phyloP scores from a whole-genome alignment of 768 basidiomycete species.

The Melanogaster broomeanus region DNA sequence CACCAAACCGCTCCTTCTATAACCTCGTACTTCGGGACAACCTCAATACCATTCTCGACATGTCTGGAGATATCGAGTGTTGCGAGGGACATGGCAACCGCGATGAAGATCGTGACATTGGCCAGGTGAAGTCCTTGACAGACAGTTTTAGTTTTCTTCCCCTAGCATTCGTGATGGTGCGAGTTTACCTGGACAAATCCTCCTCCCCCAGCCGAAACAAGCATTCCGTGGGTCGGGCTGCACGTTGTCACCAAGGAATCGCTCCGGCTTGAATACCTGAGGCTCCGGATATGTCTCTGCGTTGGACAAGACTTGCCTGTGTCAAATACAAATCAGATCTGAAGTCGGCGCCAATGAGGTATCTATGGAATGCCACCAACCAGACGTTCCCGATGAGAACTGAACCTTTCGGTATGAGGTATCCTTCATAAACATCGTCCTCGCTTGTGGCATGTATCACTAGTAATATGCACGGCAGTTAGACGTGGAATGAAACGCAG shows the following conservation, averaged over 20 bases:
- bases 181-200: conserved; percentile 4
- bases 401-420: conserved; percentile 20
- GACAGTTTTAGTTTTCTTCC: background rate
- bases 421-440: conserved; percentile 20
- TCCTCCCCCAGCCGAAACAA: conserved; percentile 16
- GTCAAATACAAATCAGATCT: background rate
- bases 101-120: conserved; percentile 7
- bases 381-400: conserved; percentile 5
- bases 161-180: background rate
- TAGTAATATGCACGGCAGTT: background rate
- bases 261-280: too few relatives aligned
- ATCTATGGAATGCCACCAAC: background rate
- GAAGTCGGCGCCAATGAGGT: background rate
- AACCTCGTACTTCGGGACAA: conserved; percentile 2
- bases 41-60: conserved; percentile 2
- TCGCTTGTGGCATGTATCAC: conserved; percentile 7
- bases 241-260: background rate
- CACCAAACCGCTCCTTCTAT: background rate
- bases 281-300: too few relatives aligned
- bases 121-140: conserved; percentile 1
- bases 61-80: conserved; percentile 7
- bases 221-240: conserved; percentile 4
- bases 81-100: conserved; percentile 3
- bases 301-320: conserved; percentile 14
- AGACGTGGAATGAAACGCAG: background rate